Base-by-base conservation (phyloP, 805 yeast genomes). In the Kurtzmaniella fragi region DNA sequence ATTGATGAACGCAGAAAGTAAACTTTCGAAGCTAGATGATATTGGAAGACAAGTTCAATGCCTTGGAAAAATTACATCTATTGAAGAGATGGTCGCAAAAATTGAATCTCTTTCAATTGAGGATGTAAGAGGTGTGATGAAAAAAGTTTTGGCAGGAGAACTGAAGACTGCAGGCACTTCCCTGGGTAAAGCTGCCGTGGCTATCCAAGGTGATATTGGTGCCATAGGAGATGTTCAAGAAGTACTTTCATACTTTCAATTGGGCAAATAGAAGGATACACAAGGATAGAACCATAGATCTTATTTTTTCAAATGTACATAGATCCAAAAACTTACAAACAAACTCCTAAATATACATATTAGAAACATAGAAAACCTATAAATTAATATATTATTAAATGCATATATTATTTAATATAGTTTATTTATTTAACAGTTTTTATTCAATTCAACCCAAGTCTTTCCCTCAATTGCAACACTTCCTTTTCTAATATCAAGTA, bases 21-120 rank as follows among this genome's bases (percentile, higher is more conserved):
- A 85, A 57, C 74, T 91, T 71, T 95, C 95, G n/a, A 90, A 87
- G 54, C 69, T 93, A 40, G 99, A 93, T 62, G 99, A 93, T 54
- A 71, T 90, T 63, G 98, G 98, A 11, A 79, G 98, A 61, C 99
- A 93, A 61, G 79, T 93, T 17, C 95, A 86, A 61, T 78, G 86
- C 34, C 88, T 84, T 56, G 87, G 88, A 32, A 75, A 75, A 47
- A 77, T 84, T 47, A 75, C 90, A 7, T 78, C 85, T 11, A 82
- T 88, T 7, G 65, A 70, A 27, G 95, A 89, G 52, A 89, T 91
- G 95, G 82, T 91, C 41, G 66, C 61, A 5, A 79, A 80, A 52
- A 88, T 93, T 44, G 89, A 84, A 42, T 56, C 59, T 9, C 73
- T 93, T 44, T 75, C 86, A 0, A 72, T 79, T 3, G 64, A 62